Conservation (phyloP, 192 early-diverging fungal genomes). For the Backusella tarrabulga region DNA sequence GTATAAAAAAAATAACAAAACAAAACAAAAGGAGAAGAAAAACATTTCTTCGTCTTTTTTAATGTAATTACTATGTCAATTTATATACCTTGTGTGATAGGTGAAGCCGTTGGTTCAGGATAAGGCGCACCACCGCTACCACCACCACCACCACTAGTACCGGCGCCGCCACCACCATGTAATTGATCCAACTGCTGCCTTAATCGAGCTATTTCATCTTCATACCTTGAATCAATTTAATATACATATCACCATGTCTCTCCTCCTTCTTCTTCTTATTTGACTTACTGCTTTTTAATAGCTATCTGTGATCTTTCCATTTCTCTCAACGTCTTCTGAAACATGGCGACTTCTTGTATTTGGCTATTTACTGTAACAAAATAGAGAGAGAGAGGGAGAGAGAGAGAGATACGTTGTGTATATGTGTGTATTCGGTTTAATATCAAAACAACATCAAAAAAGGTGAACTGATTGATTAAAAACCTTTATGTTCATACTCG, state of each 20-base stretch:
- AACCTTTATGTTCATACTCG: conserved; percentile 87
- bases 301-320: conserved; percentile 78
- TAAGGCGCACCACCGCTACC: conserved; percentile 32
- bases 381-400: conserved; percentile 19
- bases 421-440: not conserved
- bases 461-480: not conserved
- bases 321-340: conserved; percentile 77
- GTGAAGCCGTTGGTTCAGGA: conserved; percentile 53
- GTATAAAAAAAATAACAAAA: not conserved
- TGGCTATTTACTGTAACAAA: conserved; percentile 60
- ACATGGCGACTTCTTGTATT: conserved; percentile 74
- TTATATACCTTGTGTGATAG: conserved; percentile 19
- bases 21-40: not conserved
- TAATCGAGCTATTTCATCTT: conserved; percentile 83
- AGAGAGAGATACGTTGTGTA: conserved; percentile 4
- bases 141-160: conserved; percentile 26
- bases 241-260: not conserved
- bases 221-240: conserved; percentile 46
- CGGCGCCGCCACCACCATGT: conserved; percentile 36
- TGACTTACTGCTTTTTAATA: conserved; percentile 71
- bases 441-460: not conserved
- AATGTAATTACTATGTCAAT: too few species aligned
- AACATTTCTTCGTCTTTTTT: not conserved
- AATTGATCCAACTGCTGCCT: conserved; percentile 77
- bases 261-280: not conserved